Evolutionary conservation across 2,329 filamentous ascomycete genomes (phyloP), one percentile per base, ranked within the genome.

Genomic region (Diaporthe destruens): DNA sequence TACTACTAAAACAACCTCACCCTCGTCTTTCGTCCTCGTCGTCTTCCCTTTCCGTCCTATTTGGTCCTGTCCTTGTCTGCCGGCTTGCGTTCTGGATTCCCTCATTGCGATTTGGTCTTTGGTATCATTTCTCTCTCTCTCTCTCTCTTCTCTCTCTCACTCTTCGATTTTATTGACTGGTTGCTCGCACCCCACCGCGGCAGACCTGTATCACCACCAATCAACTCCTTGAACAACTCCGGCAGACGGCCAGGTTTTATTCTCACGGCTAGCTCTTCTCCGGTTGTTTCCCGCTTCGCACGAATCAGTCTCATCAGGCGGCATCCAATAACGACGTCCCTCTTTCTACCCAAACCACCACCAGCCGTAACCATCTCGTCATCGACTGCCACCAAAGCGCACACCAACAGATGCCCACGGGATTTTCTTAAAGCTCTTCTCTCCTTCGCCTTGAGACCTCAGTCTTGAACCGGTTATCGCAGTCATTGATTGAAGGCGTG

Each of bases 1-100:
- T 66, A 53, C 61, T 66, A 66, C 61, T 66, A 66, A 66, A 66
- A 53, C 44, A 53, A 51, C 3, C 59, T 44, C 57, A 47, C 32
- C 42, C 59, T 63, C 59, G 57, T 47, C 57, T 8, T 42, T 61
- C 42, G 25, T 32, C 57, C 57, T 49, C 23, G 55, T 25, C 34
- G n/a, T 25, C 20, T 57, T 29, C 29, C 14, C 42, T 9, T 49
- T 44, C 29, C 49, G 25, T 49, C 42, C 39, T 59, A 20, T 59
- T 16, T 23, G 25, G 34, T 59, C n/a, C n/a, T 44, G 42, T 63
- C 59, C n/a, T 53, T 53, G 61, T 66, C 61, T 36, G 47, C 51
- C 32, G n/a, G 61, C 29, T 8, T 66, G 47, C 32, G 9, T 53
- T 65, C 61, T 66, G 32, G 44, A 53, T 53, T 53, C 44, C 32